phyloP scores from a whole-genome alignment of 441 rosid species.

The Mallotus japonicus region DNA sequence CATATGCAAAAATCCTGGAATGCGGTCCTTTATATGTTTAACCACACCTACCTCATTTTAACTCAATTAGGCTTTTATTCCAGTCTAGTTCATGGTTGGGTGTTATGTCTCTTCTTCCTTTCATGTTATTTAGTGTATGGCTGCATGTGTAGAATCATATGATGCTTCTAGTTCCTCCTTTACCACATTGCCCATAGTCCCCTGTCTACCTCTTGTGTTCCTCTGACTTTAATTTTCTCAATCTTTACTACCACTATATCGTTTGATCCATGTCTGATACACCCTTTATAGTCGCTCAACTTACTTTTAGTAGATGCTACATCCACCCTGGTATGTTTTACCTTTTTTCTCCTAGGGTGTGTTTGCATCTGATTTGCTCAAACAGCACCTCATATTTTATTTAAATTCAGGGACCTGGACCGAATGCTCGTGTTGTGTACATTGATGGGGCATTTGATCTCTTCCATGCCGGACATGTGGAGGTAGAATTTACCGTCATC shows the following conservation, averaged over 20 bases:
- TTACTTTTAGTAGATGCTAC: neutral
- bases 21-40: too few species aligned
- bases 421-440: constrained; percentile 76
- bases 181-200: too few species aligned
- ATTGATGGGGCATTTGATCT: constrained; percentile 92
- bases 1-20: too few species aligned
- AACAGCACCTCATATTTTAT: constrained; percentile 5
- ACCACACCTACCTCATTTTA: too few species aligned
- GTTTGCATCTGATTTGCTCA: constrained; percentile 9
- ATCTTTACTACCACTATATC: neutral
- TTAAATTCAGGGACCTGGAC: constrained; percentile 71
- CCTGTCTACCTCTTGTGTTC: neutral
- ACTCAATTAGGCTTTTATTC: too few species aligned
- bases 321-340: neutral
- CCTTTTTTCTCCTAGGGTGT: neutral
- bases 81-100: too few species aligned
- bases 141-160: too few species aligned
- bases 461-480: constrained; percentile 98
- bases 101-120: too few species aligned
- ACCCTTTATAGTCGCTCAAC: neutral
- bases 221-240: neutral
- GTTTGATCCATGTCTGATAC: neutral
- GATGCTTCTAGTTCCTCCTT: too few species aligned
- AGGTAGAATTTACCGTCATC: constrained; percentile 43
- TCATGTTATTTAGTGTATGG: too few species aligned